Evolutionary conservation across 148 eudicot species (phyloP), one percentile per base, ranked within the genome.

Genomic region (Amaranthus hypochondriacus): DNA sequence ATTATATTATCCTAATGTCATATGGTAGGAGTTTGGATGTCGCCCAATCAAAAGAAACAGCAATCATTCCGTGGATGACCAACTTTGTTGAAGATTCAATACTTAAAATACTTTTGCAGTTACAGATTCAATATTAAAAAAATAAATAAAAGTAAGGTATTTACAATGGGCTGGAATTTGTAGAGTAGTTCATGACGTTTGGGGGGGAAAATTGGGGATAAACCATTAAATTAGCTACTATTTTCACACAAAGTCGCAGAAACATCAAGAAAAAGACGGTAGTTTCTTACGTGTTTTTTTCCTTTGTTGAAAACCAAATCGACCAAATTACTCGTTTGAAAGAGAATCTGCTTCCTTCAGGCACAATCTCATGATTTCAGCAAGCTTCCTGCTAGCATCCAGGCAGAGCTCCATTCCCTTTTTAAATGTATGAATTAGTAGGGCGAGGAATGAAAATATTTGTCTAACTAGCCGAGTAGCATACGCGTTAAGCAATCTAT

Each of bases 401-500:
- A 88, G 86, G 76, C 97, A 90, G 15, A 95, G 83, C 80, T 85
- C 85, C 93, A 88, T 87, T 75, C 91, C 98, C 98, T 94, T 87
- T 69, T 50, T 78, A 75, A 42, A 69, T 4, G 67, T 61, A 42
- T 68, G 4, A 68, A 9, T 47, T 21, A 62, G 73, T 68, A 66
- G 61, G 8, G 21, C 65, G 8, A 6, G n/a, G 51, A 8, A 55
- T 7, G 3, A 2, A 11, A 9, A 10, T 14, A 52, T 43, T 5
- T 15, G 44, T 10, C 44, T 21, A 59, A 28, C 75, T n/a, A 18
- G 49, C 15, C 12, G 39, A 28, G 39, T 39, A 54, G 14, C 49
- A 56, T 8, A 55, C 0, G 57, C 13, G 4, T 10, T 48, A 6
- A 49, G 9, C 48, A 50, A 11, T 49, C 56, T 49, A 50, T 28